Evolutionary conservation across 805 yeast species (phyloP).

Genomic region (Ogataea kodamae): DNA sequence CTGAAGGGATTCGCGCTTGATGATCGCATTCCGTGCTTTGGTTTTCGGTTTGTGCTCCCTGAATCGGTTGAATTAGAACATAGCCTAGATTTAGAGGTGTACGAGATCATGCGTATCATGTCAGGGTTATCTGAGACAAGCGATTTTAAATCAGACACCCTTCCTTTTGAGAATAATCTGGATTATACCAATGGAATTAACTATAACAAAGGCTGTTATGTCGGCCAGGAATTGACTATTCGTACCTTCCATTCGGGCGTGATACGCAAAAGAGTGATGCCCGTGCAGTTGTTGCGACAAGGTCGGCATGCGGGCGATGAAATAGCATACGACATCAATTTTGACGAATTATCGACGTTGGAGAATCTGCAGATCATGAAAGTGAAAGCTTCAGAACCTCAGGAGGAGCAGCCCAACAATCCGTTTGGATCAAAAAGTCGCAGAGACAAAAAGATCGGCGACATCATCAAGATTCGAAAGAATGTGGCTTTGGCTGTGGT

Average conservation of each 20-base stretch:
- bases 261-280: constrained; percentile 78
- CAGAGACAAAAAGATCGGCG: constrained; percentile 54
- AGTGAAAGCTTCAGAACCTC: background rate
- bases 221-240: constrained; percentile 93
- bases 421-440: constrained; percentile 24
- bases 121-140: constrained; percentile 55
- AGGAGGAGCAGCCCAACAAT: constrained; percentile 5
- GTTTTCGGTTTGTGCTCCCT: constrained; percentile 48
- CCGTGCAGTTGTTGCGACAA: constrained; percentile 43
- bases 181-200: constrained; percentile 82
- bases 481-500: constrained; percentile 67
- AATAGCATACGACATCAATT: constrained; percentile 2
- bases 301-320: constrained; percentile 10
- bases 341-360: background rate
- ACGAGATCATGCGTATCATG: constrained; percentile 42
- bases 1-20: constrained; percentile 54
- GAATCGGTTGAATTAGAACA: constrained; percentile 9
- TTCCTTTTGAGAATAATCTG: constrained; percentile 83
- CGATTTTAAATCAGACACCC: constrained; percentile 45
- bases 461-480: constrained; percentile 51
- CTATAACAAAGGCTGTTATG: constrained; percentile 90
- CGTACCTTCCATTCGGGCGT: constrained; percentile 81
- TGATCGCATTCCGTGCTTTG: constrained; percentile 67
- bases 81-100: constrained; percentile 23
- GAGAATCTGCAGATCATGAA: constrained; percentile 21